Percentiles rank a stretch among this genome's conserved stretches.
These are phyloP conservation scores for Pleurotus tuber-regium DNA, from an alignment of 768 basidiomycete genomes.

Conservation along the genomic window DNA sequence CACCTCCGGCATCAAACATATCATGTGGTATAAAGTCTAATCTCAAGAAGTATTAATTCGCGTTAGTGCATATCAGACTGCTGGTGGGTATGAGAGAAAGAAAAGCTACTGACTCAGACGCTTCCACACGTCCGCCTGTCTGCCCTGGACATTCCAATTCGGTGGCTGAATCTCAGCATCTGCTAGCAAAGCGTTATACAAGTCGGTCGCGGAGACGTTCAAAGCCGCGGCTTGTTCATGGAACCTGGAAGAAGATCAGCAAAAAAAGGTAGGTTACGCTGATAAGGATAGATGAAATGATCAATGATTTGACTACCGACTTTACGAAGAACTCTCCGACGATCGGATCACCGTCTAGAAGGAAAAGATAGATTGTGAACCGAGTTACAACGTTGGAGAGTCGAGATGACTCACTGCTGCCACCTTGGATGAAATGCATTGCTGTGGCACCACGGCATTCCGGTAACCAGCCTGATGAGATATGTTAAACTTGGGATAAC, in stretches of 20 bases:
- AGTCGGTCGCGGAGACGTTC: constrained; percentile 43
- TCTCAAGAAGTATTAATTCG: no score
- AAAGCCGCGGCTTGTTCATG: constrained; percentile 44
- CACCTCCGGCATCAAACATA: constrained; percentile 44
- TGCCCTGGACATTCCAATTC: constrained; percentile 63
- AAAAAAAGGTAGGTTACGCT: not conserved
- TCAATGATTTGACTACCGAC: constrained; percentile 25
- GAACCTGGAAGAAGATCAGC: constrained; percentile 34
- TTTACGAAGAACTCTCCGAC: constrained; percentile 66
- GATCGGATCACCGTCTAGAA: constrained; percentile 59
- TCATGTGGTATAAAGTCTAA: constrained; percentile 40
- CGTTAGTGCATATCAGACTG: no score
- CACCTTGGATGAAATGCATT: constrained; percentile 55
- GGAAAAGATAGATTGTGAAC: not conserved
- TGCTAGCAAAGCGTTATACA: constrained; percentile 56
- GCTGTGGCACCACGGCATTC: constrained; percentile 59
- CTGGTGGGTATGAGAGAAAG: no score
- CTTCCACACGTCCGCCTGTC: constrained; percentile 59
- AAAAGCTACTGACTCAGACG: constrained; percentile 40
- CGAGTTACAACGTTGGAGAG: no score
- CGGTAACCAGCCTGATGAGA: constrained; percentile 55
- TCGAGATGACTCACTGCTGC: constrained; percentile 45
- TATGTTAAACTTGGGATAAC: not conserved
- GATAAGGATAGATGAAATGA: not conserved
- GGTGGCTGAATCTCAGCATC: constrained; percentile 57